Evolutionary conservation across 2,329 filamentous ascomycete genomes (phyloP).

Genomic region (Teratosphaeriaceae sp.): DNA sequence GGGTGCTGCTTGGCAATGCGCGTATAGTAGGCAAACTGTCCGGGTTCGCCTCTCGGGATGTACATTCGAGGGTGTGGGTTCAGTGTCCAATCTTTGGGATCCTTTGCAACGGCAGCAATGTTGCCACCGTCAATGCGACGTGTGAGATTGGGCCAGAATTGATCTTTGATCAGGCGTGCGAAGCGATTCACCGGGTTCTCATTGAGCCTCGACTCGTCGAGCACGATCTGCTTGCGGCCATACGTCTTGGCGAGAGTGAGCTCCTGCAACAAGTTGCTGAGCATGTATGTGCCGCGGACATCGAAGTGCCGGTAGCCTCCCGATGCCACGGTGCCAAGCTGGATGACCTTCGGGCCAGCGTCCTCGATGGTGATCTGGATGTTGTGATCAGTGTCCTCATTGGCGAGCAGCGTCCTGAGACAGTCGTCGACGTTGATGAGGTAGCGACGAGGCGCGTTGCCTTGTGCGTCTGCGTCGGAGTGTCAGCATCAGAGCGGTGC

Average conservation of each 20-base stretch:
- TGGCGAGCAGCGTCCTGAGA: slow-evolving; percentile 66
- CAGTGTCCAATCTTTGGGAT: slow-evolving; percentile 92
- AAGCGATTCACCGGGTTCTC: slow-evolving; percentile 92
- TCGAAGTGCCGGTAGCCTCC: slow-evolving; percentile 84
- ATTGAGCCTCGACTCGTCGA: slow-evolving; percentile 85
- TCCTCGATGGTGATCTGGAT: slow-evolving; percentile 98
- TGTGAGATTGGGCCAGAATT: slow-evolving; percentile 90
- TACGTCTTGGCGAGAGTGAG: slow-evolving; percentile 87
- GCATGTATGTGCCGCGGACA: slow-evolving; percentile 91
- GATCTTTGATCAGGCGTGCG: slow-evolving; percentile 75
- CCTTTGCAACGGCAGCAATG: slow-evolving; percentile 77
- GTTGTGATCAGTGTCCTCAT: slow-evolving; percentile 91
- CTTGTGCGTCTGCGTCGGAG: slow-evolving; percentile 54
- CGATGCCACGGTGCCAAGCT: slow-evolving; percentile 76
- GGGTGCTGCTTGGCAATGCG: slow-evolving; percentile 71
- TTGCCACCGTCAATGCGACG: slow-evolving; percentile 82
- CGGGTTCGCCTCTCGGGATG: slow-evolving; percentile 73
- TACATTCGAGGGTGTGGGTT: slow-evolving; percentile 90
- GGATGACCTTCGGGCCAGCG: slow-evolving; percentile 83
- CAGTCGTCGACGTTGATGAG: slow-evolving; percentile 82
- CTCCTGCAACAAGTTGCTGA: slow-evolving; percentile 94
- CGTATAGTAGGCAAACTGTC: slow-evolving; percentile 85
- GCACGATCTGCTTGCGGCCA: slow-evolving; percentile 78
- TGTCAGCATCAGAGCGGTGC: neutral
- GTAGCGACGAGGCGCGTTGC: slow-evolving; percentile 66